phyloP scores from a whole-genome alignment of 176 grass and related monocot species.

The Hyparrhenia diplandra region DNA sequence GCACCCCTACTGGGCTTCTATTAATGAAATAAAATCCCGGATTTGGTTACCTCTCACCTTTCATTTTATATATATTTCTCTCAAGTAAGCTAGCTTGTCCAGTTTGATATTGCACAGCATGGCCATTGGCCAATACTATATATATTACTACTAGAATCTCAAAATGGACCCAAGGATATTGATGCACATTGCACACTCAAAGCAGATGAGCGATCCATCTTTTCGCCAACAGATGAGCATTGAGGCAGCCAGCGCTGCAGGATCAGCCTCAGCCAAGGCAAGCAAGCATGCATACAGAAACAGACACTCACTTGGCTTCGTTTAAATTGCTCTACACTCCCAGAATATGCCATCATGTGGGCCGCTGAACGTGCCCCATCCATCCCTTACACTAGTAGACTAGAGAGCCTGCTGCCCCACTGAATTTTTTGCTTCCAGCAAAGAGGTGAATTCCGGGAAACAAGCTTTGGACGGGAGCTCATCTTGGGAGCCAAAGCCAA shows the following conservation, averaged over 20 bases:
- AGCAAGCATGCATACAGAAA: no score
- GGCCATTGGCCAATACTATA: background rate
- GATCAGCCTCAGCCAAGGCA: background rate
- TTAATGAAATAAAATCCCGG: no score
- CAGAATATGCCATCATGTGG: conserved; percentile 9
- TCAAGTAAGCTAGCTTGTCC: no score
- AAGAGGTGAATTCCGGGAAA: conserved; percentile 45
- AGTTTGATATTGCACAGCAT: background rate
- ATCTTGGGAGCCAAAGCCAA: background rate
- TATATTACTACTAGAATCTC: no score
- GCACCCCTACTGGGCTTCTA: no score
- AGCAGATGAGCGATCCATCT: background rate
- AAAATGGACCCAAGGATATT: conserved; percentile 5
- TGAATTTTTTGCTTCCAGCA: background rate
- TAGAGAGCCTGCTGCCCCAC: no score
- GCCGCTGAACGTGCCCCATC: background rate
- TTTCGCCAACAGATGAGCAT: background rate
- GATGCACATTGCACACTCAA: background rate
- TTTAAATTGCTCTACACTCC: background rate
- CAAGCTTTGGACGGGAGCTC: conserved; percentile 31
- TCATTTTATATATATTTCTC: background rate
- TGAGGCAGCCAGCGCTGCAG: background rate
- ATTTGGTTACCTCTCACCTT: background rate
- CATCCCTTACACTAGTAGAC: no score
- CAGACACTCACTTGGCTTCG: background rate